A percentile compares a stretch with the other conserved stretches of the same genome.
These are phyloP conservation scores for Alternaria sp. DNA, from an alignment of 2,329 filamentous ascomycete genomes.

Conservation along the genomic window DNA sequence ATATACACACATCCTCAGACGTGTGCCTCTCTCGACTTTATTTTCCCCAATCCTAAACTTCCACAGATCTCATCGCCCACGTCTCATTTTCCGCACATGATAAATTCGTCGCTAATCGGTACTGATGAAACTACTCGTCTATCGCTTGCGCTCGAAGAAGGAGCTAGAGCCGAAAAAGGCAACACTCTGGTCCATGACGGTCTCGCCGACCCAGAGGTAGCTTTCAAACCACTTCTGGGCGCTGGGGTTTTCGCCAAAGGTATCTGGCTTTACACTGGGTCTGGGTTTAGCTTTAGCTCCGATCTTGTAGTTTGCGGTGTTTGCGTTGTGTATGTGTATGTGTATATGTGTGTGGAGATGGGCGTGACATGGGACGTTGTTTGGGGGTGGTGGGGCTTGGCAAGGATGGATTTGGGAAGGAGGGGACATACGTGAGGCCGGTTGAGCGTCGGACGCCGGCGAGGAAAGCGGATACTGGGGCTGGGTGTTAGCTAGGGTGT, in stretches of 20 bases:
- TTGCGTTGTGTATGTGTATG: constrained; percentile 1
- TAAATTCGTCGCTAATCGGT: neutral
- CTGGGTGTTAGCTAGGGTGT: constrained; percentile 24
- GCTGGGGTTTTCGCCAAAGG: constrained; percentile 82
- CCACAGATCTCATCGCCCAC: neutral
- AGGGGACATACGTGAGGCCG: constrained; percentile 83
- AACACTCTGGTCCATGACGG: constrained; percentile 97
- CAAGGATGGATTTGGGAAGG: neutral
- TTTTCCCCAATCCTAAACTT: neutral
- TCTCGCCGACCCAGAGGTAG: constrained; percentile 94
- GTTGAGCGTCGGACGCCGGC: constrained; percentile 98
- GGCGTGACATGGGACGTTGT: constrained; percentile 10
- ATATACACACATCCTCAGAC: neutral
- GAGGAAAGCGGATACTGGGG: constrained; percentile 87
- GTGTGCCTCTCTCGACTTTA: neutral
- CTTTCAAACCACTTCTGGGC: constrained; percentile 88
- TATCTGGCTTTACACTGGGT: constrained; percentile 86
- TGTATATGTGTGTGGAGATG: neutral
- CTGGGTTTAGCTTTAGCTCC: constrained; percentile 52
- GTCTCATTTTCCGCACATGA: neutral
- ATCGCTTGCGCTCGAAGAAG: constrained; percentile 87
- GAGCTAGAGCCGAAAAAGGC: constrained; percentile 86
- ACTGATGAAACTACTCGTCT: constrained; percentile 4
- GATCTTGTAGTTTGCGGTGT: constrained; percentile 11
- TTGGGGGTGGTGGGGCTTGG: neutral